A percentile compares a stretch with the other conserved stretches of the same genome.
phyloP scores from a whole-genome alignment of 2,329 filamentous ascomycete species.

The Colletotrichum sp. region DNA sequence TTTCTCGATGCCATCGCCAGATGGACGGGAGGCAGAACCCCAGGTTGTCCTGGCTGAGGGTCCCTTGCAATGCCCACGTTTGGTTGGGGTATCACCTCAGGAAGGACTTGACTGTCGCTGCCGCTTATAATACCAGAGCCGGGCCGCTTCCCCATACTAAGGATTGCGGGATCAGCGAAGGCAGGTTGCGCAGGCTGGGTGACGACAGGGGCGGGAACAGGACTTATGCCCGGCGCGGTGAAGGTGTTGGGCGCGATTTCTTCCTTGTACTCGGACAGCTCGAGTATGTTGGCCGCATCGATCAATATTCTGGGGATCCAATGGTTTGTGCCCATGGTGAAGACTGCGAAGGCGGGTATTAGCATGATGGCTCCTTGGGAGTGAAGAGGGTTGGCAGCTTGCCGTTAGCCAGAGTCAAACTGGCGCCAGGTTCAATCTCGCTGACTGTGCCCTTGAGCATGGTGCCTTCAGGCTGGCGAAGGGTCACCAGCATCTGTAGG shows the following conservation, averaged over 20 bases:
- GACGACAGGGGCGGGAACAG: slow-evolving; percentile 29
- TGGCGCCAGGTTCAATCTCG: slow-evolving; percentile 69
- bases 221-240: slow-evolving; percentile 27
- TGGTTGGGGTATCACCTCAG: slow-evolving; percentile 25
- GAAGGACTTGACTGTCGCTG: slow-evolving; percentile 17
- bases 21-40: slow-evolving; percentile 21
- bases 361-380: not conserved
- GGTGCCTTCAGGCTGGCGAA: slow-evolving; percentile 68
- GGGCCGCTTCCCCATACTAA: slow-evolving; percentile 66
- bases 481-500: slow-evolving; percentile 75
- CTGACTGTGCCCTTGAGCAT: slow-evolving; percentile 74
- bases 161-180: slow-evolving; percentile 83
- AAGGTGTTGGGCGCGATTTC: slow-evolving; percentile 33
- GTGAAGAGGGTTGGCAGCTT: slow-evolving; percentile 28
- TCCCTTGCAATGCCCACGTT: slow-evolving; percentile 36
- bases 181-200: slow-evolving; percentile 37
- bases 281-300: slow-evolving; percentile 48
- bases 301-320: slow-evolving; percentile 50
- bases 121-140: slow-evolving; percentile 28
- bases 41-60: slow-evolving; percentile 28
- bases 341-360: slow-evolving; percentile 34
- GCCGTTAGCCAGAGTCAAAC: slow-evolving; percentile 77
- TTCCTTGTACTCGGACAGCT: slow-evolving; percentile 45
- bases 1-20: not conserved
- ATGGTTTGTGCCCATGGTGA: slow-evolving; percentile 40